Base-by-base conservation (phyloP, 805 yeast genomes). In the Maudiozyma barnettii region DNA sequence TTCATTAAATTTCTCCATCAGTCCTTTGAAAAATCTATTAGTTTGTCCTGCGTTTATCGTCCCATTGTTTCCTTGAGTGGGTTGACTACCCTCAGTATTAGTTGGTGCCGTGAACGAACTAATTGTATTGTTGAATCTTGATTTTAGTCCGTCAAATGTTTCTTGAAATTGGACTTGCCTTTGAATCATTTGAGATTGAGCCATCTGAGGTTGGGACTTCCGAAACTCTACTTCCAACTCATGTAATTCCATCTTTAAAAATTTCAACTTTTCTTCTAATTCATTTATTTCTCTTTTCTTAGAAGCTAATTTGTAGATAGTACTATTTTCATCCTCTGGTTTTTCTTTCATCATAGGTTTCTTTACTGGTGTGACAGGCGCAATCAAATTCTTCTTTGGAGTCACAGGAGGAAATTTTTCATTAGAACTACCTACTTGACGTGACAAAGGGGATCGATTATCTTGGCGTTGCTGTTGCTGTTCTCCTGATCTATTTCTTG, bases 201-300 rank as follows among this genome's bases (percentile, higher is more conserved):
- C n/a, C 9, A 41, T 41, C 29, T 40, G 22, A 4, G 45, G 41
- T 35, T 42, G 43, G 5, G 51, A 12, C 30, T 47, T 38, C 23
- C 56, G 60, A 49, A 71, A 70, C 44, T 53, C 51, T 2, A 41
- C 35, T 45, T 73, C 75, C 31, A 74, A 48, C 4, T 53, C 53
- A 14, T 54, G 55, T 20, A 75, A 50, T 29, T 75, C 77, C 4
- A 54, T 54, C 51, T 72, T 71, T 3, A 73, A 54, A 22, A 35
- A 21, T 13, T 67, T 65, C 45, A 70, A 57, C 31, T 68, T 68
- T n/a, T 67, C 62, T 54, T 73, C 75, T 48, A 76, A 57, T 43
- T 78, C 82, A 16, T 70, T 51, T 8, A 79, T 70, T 47, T 71
- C 71, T 49, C 80, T 69, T 54, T 79, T 82, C 55, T 80, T 79